Percentiles rank a stretch among this genome's conserved stretches.
Conservation (phyloP, 352 stramenopile genomes). For the Globisporangium lucens region DNA sequence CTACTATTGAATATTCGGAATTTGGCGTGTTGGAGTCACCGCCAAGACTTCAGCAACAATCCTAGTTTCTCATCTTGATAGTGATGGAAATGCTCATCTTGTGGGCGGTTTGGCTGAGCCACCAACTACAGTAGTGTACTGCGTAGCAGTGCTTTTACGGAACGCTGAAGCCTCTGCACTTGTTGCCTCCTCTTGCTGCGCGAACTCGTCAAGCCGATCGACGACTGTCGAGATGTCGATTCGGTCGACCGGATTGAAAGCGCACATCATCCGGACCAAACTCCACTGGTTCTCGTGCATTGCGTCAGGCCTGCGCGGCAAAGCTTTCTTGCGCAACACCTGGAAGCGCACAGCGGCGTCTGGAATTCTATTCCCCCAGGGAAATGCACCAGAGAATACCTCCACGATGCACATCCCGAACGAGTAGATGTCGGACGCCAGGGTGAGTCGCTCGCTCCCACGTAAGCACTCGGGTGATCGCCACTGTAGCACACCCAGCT, state of each 20-base stretch:
- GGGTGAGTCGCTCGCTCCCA: not conserved
- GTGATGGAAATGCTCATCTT: too few species aligned
- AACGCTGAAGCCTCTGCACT: not conserved
- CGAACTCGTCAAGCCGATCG: conserved; percentile 4
- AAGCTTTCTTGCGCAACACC: not conserved
- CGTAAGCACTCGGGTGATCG: conserved; percentile 5
- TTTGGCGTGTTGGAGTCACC: too few species aligned
- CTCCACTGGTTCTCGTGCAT: conserved; percentile 10
- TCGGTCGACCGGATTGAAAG: conserved; percentile 2
- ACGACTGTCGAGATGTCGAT: conserved; percentile 4
- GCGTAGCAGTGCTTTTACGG: not conserved
- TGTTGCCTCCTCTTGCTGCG: not conserved
- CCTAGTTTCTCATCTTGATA: too few species aligned
- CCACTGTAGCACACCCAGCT: not conserved
- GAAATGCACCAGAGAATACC: conserved; percentile 1
- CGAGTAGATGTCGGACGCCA: conserved; percentile 18
- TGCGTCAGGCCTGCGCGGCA: not conserved
- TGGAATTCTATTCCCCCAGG: not conserved
- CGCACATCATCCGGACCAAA: conserved; percentile 10
- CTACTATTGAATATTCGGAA: too few species aligned
- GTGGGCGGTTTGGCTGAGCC: too few species aligned
- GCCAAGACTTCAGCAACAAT: too few species aligned
- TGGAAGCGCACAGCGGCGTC: not conserved
- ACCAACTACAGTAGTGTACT: too few species aligned
- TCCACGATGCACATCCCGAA: conserved; percentile 24